phyloP scores from a whole-genome alignment of 1,284 basidiomycete species.

The Fomitopsis palustris region DNA sequence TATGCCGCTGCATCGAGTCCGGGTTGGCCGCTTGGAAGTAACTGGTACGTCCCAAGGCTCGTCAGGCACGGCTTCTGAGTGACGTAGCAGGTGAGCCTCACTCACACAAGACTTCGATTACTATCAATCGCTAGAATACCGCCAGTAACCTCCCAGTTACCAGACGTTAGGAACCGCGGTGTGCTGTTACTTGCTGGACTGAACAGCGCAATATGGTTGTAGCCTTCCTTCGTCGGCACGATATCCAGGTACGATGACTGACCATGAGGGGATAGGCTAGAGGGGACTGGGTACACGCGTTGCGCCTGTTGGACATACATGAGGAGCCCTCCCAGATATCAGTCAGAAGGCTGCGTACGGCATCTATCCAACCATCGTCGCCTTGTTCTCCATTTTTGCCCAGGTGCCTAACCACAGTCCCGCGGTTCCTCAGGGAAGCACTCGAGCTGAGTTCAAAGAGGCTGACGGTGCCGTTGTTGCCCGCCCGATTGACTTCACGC shows the following conservation, averaged over 20 bases:
- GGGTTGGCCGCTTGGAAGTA: constrained; percentile 90
- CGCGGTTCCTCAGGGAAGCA: constrained; percentile 32
- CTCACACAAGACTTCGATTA: constrained; percentile 69
- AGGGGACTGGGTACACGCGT: constrained; percentile 55
- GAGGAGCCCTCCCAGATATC: constrained; percentile 1
- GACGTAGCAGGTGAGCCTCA: constrained; percentile 13
- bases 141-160: constrained; percentile 86
- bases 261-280: constrained; percentile 37
- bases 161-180: constrained; percentile 82
- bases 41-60: constrained; percentile 34
- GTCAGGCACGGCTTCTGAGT: background rate
- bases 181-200: constrained; percentile 64
- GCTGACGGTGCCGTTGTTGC: constrained; percentile 74
- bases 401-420: constrained; percentile 66
- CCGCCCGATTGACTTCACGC: constrained; percentile 85
- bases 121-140: constrained; percentile 73
- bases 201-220: constrained; percentile 88
- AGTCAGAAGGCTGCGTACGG: constrained; percentile 37
- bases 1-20: constrained; percentile 77
- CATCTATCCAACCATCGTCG: constrained; percentile 92
- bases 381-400: constrained; percentile 82
- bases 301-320: constrained; percentile 42
- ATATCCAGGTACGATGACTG: constrained; percentile 81
- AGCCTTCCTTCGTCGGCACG: constrained; percentile 76
- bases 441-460: constrained; percentile 57